Evolutionary conservation across 192 early-diverging fungal genomes (phyloP), one percentile per base, ranked within the genome.

Genomic region (Mortierella alpina): DNA sequence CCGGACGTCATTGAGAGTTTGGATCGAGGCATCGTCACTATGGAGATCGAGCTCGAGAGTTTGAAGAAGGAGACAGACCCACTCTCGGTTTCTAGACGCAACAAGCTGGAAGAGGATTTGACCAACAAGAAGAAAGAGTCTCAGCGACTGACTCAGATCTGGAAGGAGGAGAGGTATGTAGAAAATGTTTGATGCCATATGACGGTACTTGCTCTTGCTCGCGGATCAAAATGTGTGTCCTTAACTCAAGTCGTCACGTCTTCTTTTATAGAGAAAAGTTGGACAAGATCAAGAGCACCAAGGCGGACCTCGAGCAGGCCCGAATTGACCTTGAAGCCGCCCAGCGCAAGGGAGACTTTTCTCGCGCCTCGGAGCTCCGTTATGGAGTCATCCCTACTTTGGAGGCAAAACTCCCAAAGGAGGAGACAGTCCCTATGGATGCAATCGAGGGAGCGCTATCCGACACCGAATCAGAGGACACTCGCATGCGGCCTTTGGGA

Each of bases 11-110:
- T 95, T 44, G 93, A 94, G 74, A 91, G 88, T 62, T 74, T 92
- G 41, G 93, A 94, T 40, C 86, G 93, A 40, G 82, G 89, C 51
- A 92, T 93, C 41, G 90, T 95, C 69, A 94, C 92, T 9, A 84
- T 93, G 42, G 88, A 92, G 59, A 95, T 95, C 31, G 94, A 95
- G 74, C 83, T 95, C 4, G 94, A 94, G 70, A 91, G 90, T 44
- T 82, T 95, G 54, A 90, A 89, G 39, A 95, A 95, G 70, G 94
- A 95, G 63, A 91, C 88, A 10, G 94, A 95, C 70, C 70, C 82
- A 5, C 83, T 88, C 5, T 93, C 93, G 55, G 76, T 83, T 51
- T 92, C 94, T 63, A 86, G 94, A 47, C 84, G 91, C 15, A 66
- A 85, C 11, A 84, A 85, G 23, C 80, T 95, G 9, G 85, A 94